Base-by-base conservation (phyloP, 352 stramenopile genomes). In the Phytopythium cucurbitacearum region DNA sequence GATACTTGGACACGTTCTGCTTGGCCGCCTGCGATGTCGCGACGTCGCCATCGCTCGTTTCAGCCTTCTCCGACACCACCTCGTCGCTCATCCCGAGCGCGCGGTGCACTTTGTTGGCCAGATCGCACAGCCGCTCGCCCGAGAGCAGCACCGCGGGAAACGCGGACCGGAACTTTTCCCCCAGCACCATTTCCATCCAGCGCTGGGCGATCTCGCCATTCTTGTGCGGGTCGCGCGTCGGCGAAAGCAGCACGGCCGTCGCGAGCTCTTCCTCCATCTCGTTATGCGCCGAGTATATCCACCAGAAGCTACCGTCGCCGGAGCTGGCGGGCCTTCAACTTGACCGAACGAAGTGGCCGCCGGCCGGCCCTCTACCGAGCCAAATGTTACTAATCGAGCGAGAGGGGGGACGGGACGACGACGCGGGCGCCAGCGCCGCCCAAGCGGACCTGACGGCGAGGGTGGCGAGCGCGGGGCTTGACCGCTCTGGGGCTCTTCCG, bases 171-270 rank as follows among this genome's bases (percentile, higher is more conserved):
- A 88, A 77, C 63, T 89, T 91, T 46, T 93, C 82, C 40, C 80
- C 79, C 15, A 93, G 73, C 53, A 95, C 83, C 85, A 95, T 93
- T 56, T 92, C 85, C 60, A 95, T 88, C 85, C 85, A 95, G 44
- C 82, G 78, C 53, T 78, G 76, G 40, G 85, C 82, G 62, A 93
- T 85, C 53, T 89, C 79, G 47, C 73, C 69, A 54, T 78, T 78
- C 53, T 74, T 73, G 59, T 59, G 64, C 40, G 53, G n/a, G 43
- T 73, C 65, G 56, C 53, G 53, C 42, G 67, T 67, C 48, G 72
- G 62, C 49, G 69, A 71, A 15, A 78, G 62, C 63, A 64, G 63
- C 41, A 69, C 56, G 47, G 56, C 56, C 40, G 64, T 67, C 9
- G 55, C 56, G 34, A 70, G 57, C 35, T 74, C 61, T 12, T 69